Conservation (phyloP, 2,329 filamentous ascomycete genomes). For the Aspergillus phoenicis region DNA sequence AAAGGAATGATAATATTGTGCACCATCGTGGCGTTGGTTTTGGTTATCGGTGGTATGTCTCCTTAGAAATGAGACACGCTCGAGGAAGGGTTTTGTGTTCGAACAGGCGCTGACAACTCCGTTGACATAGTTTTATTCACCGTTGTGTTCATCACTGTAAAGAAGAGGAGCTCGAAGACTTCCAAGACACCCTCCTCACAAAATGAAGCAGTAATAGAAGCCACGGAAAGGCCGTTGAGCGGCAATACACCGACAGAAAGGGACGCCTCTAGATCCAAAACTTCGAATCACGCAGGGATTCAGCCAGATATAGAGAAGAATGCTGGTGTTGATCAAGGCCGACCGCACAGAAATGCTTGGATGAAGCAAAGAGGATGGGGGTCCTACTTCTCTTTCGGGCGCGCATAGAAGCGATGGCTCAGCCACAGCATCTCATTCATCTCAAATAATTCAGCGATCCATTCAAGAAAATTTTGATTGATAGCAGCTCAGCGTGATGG, state of each 20-base stretch:
- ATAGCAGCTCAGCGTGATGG: neutral
- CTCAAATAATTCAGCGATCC: neutral
- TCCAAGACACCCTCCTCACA: conserved; percentile 21
- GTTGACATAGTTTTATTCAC: conserved; percentile 20
- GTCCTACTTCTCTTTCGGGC: conserved; percentile 19
- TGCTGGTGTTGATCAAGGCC: conserved; percentile 5
- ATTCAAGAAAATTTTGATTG: neutral
- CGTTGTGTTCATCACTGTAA: conserved; percentile 22
- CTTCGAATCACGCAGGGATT: neutral
- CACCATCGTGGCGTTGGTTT: conserved; percentile 23
- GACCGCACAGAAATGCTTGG: neutral
- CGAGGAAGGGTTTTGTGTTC: no score
- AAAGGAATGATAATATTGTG: conserved; percentile 26
- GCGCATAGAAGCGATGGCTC: neutral
- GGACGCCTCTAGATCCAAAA: neutral
- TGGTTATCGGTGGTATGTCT: conserved; percentile 24
- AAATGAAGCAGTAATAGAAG: conserved; percentile 16
- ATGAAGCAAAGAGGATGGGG: conserved; percentile 15
- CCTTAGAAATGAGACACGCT: no score
- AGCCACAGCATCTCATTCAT: neutral
- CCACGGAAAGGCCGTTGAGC: conserved; percentile 17
- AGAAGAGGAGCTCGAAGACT: conserved; percentile 24
- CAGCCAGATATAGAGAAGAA: conserved; percentile 18
- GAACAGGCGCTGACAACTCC: neutral
- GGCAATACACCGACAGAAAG: neutral